Percentiles rank a stretch among this genome's conserved stretches.
phyloP scores from a whole-genome alignment of 768 basidiomycete genomes.

The Leccinum barrowsii region DNA sequence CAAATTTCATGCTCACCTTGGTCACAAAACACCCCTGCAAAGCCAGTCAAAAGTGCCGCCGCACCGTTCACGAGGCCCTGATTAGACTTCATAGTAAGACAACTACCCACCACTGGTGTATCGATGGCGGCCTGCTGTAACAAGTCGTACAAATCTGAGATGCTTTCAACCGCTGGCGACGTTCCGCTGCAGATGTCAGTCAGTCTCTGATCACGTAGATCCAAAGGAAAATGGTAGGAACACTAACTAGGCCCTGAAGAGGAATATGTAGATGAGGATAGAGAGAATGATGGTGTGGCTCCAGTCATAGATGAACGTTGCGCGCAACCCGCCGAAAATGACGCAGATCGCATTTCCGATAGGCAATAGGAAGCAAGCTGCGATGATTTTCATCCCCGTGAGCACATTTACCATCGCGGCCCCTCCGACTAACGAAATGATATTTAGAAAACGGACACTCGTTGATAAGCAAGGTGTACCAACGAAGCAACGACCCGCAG shows the following conservation, averaged over 20 bases:
- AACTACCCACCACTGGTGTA: constrained; percentile 49
- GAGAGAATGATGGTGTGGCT: constrained; percentile 46
- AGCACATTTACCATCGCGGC: constrained; percentile 43
- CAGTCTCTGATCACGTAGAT: not conserved
- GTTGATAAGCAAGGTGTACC: constrained; percentile 9
- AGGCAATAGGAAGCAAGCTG: constrained; percentile 45
- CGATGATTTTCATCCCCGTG: constrained; percentile 43
- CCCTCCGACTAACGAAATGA: constrained; percentile 36
- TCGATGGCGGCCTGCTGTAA: constrained; percentile 42
- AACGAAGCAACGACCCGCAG: constrained; percentile 47
- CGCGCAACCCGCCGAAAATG: constrained; percentile 40
- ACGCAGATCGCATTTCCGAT: constrained; percentile 43
- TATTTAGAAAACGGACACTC: not conserved
- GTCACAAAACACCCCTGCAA: constrained; percentile 48
- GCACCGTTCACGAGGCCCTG: constrained; percentile 43
- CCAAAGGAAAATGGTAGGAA: not conserved
- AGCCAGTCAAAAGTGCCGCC: constrained; percentile 37
- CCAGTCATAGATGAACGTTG: constrained; percentile 45
- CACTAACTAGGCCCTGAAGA: constrained; percentile 32
- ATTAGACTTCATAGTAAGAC: constrained; percentile 54
- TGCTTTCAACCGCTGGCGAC: constrained; percentile 36
- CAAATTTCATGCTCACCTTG: constrained; percentile 34
- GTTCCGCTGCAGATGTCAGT: constrained; percentile 28
- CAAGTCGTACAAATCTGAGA: constrained; percentile 43
- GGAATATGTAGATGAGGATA: constrained; percentile 36